Conservation (phyloP, 73 alveolate species). For the Paramecium caudatum region DNA sequence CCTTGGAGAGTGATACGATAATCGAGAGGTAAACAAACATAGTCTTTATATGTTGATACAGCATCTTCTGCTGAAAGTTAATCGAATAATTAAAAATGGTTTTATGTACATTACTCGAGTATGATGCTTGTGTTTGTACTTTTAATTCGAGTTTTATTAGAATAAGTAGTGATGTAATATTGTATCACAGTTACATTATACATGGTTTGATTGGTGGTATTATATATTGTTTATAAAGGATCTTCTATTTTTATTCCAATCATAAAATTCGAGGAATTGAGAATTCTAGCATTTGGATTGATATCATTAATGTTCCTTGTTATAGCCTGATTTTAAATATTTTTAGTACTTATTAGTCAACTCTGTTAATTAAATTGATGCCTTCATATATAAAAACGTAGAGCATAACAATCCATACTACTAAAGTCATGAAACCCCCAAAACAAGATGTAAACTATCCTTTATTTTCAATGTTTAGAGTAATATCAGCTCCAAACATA, state of each 20-base stretch:
- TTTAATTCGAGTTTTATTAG: conserved; percentile 30
- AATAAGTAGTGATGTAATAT: not conserved
- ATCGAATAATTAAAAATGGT: not conserved
- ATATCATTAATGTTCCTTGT: conserved; percentile 26
- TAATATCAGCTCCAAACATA: conserved; percentile 46
- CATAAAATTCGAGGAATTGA: conserved; percentile 28
- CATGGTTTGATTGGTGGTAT: conserved; percentile 31
- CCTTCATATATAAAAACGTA: conserved; percentile 7
- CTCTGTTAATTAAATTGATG: not conserved
- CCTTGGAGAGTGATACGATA: conserved; percentile 24
- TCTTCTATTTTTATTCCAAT: not conserved
- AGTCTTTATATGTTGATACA: not conserved
- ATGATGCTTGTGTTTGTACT: not conserved
- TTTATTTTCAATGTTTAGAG: conserved; percentile 3
- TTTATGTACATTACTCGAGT: not conserved
- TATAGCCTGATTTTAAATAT: not conserved
- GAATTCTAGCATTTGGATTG: conserved; percentile 56
- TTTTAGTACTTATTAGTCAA: not conserved
- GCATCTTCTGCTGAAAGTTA: not conserved
- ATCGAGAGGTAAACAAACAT: conserved; percentile 32
- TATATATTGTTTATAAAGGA: not conserved
- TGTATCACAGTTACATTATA: not conserved
- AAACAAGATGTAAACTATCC: conserved; percentile 8
- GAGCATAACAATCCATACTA: conserved; percentile 29
- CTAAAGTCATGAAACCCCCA: conserved; percentile 40